Base-by-base conservation (phyloP, 1,284 basidiomycete genomes). In the Sporisorium iseilematis-ciliati region DNA sequence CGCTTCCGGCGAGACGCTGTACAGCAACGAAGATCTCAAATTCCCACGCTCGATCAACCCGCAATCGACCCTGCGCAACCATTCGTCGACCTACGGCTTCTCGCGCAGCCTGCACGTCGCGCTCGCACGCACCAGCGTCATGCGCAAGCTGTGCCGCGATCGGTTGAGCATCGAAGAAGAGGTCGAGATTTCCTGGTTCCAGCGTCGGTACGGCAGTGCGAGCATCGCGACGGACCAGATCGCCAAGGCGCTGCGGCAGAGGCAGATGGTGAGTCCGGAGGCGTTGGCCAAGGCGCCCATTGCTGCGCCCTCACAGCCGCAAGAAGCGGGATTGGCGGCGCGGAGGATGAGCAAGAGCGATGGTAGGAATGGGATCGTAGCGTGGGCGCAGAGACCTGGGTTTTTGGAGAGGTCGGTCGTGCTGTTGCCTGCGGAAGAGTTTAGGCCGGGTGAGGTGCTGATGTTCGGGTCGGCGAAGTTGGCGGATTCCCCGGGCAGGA, bases 181-280 rank as follows among this genome's bases (percentile, higher is more conserved):
- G 50, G 77, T 79, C n/a, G 81, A 82, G 56, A 75, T 82, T 57
- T 69, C 65, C 14, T 81, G 70, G 75, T 82, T 82, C 63, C 67
- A 77, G 56, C 52, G 71, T 7, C 56, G 63, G 7, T 82, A 82
- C 21, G 77, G 77, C 18, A 72, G 75, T 29, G 54, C 62, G 6
- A 63, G 63, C 49, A 74, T 82, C 31, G 50, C 78, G 10, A 59
- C 73, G 4, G 73, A 78, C 6, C 57, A 55, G 35, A 59, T 82
- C 40, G 56, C 50, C 2, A 63, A 54, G 49, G 68, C 68, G 23
- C 41, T 82, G 40, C 51, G 65, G 14, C 53, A 73, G 46, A 58
- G 67, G 40, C 72, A 64, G 56, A 63, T 58, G 60, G 74, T 76
- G 12, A 72, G 62, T 25, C 76, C 78, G 3, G 80, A 82, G 52